Percentiles rank a stretch among this genome's conserved stretches.
These are phyloP conservation scores for Baorangia bicolor DNA, from an alignment of 768 basidiomycete genomes.

Conservation along the genomic window DNA sequence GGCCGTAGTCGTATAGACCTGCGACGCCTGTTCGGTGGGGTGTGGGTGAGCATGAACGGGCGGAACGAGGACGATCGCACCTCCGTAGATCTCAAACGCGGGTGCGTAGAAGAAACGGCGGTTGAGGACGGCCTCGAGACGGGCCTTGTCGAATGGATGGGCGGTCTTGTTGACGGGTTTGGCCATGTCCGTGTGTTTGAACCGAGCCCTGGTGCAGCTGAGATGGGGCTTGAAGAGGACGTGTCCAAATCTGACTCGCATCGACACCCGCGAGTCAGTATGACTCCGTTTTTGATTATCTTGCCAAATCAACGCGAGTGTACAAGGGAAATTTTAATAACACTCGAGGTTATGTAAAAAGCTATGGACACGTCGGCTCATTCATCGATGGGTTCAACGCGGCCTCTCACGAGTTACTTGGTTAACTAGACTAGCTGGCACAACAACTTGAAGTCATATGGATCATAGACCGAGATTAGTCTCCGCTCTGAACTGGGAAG, in stretches of 20 bases:
- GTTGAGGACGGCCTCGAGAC: slow-evolving; percentile 82
- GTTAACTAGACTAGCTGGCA: too few relatives aligned
- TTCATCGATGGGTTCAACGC: too few relatives aligned
- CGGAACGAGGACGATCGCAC: slow-evolving; percentile 42
- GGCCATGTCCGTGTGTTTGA: slow-evolving; percentile 29
- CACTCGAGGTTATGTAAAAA: too few relatives aligned
- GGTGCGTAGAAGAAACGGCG: slow-evolving; percentile 97
- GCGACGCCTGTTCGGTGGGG: slow-evolving; percentile 77
- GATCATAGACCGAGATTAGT: too few relatives aligned
- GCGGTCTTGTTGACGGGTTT: slow-evolving; percentile 69
- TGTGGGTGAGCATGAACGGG: too few relatives aligned
- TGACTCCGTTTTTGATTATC: slow-evolving; percentile 3
- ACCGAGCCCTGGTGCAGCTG: background rate
- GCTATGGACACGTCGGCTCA: too few relatives aligned
- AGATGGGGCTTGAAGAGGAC: background rate
- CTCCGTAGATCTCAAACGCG: slow-evolving; percentile 98
- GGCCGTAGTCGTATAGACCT: slow-evolving; percentile 97
- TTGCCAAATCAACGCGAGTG: background rate
- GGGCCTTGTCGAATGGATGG: slow-evolving; percentile 83
- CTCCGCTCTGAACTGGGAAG: too few relatives aligned
- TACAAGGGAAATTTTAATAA: too few relatives aligned
- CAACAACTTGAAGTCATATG: too few relatives aligned
- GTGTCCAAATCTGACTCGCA: slow-evolving; percentile 29
- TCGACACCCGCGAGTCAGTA: slow-evolving; percentile 15
- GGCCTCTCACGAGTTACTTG: too few relatives aligned